Evolutionary conservation across 352 stramenopile species (phyloP), one percentile per base, ranked within the genome.

Genomic region (Pythium guiyangense): DNA sequence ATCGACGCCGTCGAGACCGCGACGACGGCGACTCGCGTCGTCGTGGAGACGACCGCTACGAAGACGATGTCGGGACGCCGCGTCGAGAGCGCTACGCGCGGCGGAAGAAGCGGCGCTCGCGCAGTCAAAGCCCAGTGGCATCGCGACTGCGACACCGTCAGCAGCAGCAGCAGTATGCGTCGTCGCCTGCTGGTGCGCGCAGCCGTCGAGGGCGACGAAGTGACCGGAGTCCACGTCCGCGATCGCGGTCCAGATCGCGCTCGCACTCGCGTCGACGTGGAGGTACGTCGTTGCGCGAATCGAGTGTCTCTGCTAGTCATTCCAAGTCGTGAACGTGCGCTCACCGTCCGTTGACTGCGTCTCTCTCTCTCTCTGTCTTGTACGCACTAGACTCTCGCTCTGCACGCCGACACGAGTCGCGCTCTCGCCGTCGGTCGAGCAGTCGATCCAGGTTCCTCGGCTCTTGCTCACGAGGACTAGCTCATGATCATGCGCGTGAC

Each of bases 91-190:
- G 54, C 6, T 39, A 47, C 2, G 27, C 44, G 26, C 45, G 47
- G n/a, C 34, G 52, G 31, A 71, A 73, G 66, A 73, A 73, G 56
- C 59, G 63, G 3, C 59, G 57, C 59, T 59, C 46, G 12, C 66
- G 66, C 55, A 69, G 63, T 27, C 15, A 45, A n/a, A 73, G 66
- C 26, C 49, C 52, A n/a, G 65, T 48, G 29, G 54, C 46, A 37
- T 55, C 51, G n/a, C 57, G 57, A 25, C 20, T 63, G 44, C 48
- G 53, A 22, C 46, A 18, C 44, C 44, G 31, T n/a, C 18, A n/a
- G n/a, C n/a, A 42, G 25, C 22, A 42, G 42, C 35, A 53, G 2
- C 50, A 56, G 17, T 47, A 47, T 11, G 42, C 54, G 49, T 40
- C 55, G 22, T 45, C 18, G 44, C 49, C 55, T n/a, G n/a, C n/a